These are phyloP conservation scores for Pulveroboletus ravenelii DNA, from an alignment of 768 basidiomycete genomes.

Conservation along the genomic window DNA sequence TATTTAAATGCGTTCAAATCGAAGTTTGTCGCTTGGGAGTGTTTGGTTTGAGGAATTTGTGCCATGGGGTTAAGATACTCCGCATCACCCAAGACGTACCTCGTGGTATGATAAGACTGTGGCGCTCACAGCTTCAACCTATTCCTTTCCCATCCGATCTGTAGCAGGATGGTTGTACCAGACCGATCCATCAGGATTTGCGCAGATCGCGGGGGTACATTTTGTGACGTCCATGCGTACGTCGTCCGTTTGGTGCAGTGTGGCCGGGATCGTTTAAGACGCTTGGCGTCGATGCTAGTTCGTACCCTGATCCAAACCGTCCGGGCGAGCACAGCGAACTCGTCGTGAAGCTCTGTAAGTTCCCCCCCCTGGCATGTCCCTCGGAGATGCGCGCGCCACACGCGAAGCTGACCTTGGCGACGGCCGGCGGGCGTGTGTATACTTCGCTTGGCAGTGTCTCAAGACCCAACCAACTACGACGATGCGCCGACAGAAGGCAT, in stretches of 20 bases:
- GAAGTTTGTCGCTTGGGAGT: slow-evolving; percentile 3
- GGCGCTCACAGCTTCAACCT: too few species aligned
- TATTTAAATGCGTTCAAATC: slow-evolving; percentile 9
- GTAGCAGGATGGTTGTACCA: slow-evolving; percentile 38
- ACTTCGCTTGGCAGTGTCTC: slow-evolving; percentile 55
- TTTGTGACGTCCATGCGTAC: slow-evolving; percentile 84
- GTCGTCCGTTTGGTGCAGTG: slow-evolving; percentile 20
- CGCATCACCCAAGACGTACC: too few species aligned
- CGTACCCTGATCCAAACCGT: slow-evolving; percentile 69
- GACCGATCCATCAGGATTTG: slow-evolving; percentile 80
- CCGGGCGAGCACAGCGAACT: slow-evolving; percentile 62
- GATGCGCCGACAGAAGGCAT: slow-evolving; percentile 97
- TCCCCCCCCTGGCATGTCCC: too few species aligned
- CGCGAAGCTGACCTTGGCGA: too few species aligned
- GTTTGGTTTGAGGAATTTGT: not conserved
- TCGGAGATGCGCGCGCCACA: too few species aligned
- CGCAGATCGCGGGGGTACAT: slow-evolving; percentile 88
- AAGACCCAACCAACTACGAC: slow-evolving; percentile 80
- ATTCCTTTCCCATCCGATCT: not conserved
- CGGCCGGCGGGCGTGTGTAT: too few species aligned
- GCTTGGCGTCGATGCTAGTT: slow-evolving; percentile 36
- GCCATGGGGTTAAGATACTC: too few species aligned
- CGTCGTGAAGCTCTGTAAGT: slow-evolving; percentile 84
- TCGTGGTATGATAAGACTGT: not conserved
- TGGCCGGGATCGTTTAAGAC: not conserved